Base-by-base conservation (phyloP, 169 alveolate genomes). In the Nephromyces sp. region DNA sequence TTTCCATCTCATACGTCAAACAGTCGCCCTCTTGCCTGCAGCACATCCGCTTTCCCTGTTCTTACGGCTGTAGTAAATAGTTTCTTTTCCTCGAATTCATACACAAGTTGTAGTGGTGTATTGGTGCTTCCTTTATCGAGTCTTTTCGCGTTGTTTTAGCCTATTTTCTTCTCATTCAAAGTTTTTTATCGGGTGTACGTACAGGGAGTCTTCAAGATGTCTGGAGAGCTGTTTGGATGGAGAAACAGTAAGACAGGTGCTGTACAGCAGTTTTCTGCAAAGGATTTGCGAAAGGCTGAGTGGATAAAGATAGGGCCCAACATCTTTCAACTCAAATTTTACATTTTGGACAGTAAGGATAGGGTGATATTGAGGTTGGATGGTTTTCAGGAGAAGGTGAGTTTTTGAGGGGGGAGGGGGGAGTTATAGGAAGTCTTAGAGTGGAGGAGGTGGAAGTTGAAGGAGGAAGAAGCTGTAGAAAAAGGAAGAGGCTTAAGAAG, bases 151-250 rank as follows among this genome's bases (percentile, higher is more conserved):
- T n/a, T n/a, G n/a, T n/a, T n/a, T n/a, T n/a, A n/a, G n/a, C n/a
- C n/a, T n/a, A n/a, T n/a, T n/a, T n/a, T n/a, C n/a, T n/a, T n/a
- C n/a, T n/a, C n/a, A n/a, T n/a, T n/a, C n/a, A n/a, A n/a, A n/a
- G n/a, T n/a, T n/a, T n/a, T n/a, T n/a, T n/a, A n/a, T n/a, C n/a
- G n/a, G n/a, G n/a, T n/a, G n/a, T n/a, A n/a, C n/a, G n/a, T n/a
- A 6, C 80, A 86, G 87, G 96, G 96, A 3, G 83, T 92, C 27
- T 91, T 91, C 83, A 88, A 90, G 74, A 92, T 90, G 82, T 86
- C 94, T 34, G 89, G 86, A 28, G 95, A 90, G 70, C 77, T 91
- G 57, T 87, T 91, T 66, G 96, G 96, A 0, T 91, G 96, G 96
- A 91, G 90, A 77, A 90, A 91, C 74, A 86, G 86, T 63, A 77